Conservation (phyloP, 2,329 filamentous ascomycete species). For the Hymenotorrendiella dingleyae region DNA sequence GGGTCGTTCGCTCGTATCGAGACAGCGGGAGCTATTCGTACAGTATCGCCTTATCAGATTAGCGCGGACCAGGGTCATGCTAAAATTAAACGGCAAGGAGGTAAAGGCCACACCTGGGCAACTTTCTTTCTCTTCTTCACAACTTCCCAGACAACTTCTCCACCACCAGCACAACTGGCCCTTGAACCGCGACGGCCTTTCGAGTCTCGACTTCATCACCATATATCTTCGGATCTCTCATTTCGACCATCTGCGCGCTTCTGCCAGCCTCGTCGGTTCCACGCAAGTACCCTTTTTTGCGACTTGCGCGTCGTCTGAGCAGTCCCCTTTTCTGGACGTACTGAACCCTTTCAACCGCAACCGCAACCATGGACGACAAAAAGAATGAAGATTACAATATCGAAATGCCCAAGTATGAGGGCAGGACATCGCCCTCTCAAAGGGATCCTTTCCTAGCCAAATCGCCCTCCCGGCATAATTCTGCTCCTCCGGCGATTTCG, state of each 20-base stretch:
- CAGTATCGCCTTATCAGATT: no score
- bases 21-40: no score
- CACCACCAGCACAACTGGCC: no score
- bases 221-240: background rate
- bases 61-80: no score
- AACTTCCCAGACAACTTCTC: no score
- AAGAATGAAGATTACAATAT: conserved; percentile 79
- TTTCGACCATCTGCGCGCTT: background rate
- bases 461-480: conserved; percentile 32
- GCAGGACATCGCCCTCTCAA: conserved; percentile 31
- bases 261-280: background rate
- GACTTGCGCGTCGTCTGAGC: conserved; percentile 15
- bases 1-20: no score
- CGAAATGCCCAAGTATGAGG: conserved; percentile 49
- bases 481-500: conserved; percentile 19
- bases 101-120: no score
- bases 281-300: conserved; percentile 2
- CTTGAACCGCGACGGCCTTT: no score
- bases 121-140: no score
- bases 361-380: conserved; percentile 69
- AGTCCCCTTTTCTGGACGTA: background rate
- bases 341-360: background rate
- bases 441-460: conserved; percentile 32
- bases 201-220: no score
- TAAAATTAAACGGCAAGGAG: no score